Percentiles rank a stretch among this genome's conserved stretches.
These are phyloP conservation scores for Aquilaria yunnanensis DNA, from an alignment of 345 rosid species.

Conservation along the genomic window DNA sequence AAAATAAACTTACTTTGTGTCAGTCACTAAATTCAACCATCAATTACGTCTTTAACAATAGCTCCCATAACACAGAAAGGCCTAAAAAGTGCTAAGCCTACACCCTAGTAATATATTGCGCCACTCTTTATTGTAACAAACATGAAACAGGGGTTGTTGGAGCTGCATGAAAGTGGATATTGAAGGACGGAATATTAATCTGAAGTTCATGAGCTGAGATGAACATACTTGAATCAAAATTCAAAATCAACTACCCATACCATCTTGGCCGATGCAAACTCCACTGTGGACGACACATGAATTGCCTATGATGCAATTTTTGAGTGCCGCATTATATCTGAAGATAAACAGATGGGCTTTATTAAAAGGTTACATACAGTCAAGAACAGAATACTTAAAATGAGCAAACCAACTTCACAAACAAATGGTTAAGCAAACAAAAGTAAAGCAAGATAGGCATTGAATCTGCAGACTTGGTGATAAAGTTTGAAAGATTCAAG, in stretches of 20 bases:
- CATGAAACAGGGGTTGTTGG: too few species aligned
- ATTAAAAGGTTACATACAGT: neutral
- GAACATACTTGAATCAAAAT: neutral
- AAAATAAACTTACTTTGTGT: neutral
- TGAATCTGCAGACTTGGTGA: too few species aligned
- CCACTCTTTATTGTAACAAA: too few species aligned
- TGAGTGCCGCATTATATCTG: conserved; percentile 64
- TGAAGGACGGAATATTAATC: neutral
- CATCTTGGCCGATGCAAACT: conserved; percentile 88
- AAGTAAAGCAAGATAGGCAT: too few species aligned
- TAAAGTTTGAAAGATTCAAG: too few species aligned
- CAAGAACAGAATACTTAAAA: neutral
- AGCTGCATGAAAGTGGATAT: neutral
- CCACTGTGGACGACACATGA: conserved; percentile 70
- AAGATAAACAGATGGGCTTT: neutral
- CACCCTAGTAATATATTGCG: too few species aligned
- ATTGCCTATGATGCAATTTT: conserved; percentile 63
- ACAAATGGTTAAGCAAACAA: too few species aligned
- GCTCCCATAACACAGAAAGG: neutral
- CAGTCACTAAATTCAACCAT: neutral
- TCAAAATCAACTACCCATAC: conserved; percentile 21
- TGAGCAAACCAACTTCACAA: neutral
- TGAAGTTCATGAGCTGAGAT: neutral
- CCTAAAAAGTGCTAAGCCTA: too few species aligned
- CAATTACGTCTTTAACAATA: neutral